Evolutionary conservation across 805 yeast genomes (phyloP), one percentile per base, ranked within the genome.

Genomic region (Metschnikowia chrysomelidarum): DNA sequence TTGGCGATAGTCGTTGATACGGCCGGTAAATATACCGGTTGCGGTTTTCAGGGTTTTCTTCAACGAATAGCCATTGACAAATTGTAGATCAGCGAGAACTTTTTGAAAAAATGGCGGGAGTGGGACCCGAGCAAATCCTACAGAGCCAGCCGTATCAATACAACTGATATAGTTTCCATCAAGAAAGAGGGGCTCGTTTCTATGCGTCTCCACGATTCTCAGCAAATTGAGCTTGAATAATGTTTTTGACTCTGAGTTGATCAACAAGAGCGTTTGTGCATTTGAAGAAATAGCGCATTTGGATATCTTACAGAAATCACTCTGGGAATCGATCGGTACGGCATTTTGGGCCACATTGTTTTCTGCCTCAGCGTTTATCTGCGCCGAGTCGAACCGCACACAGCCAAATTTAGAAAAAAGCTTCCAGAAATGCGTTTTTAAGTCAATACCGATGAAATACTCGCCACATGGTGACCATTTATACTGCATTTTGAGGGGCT

Each of bases 381-480:
- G 29, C 10, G 38, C 32, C 17, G 67, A 57, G 34, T 55, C 56
- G 39, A 62, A 64, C 5, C 53, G 41, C 4, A 41, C 35, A 19
- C 53, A 49, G 2, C 72, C 72, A 39, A 64, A 64, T 40, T 55
- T 58, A 4, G 70, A 57, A 24, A 50, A 42, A 12, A 64, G 41
- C 12, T 51, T 46, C 71, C 71, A 67, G 24, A 34, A 32, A 1
- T 56, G 57, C 15, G 54, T 40, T 5, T 35, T 24, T 3, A 32
- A 21, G 36, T 53, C 47, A 5, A 54, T 38, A 5, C 52, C 19
- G 9, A 47, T 36, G 27, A 64, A 61, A 36, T 57, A 65, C 14
- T 46, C 48, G 3, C 72, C 73, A 40, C 62, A 53, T 1, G 64
- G 54, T 1, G 71, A 53, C 72, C 72, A 67, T 7, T 9, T 21